These are phyloP conservation scores for Phylloporus arenicola DNA, from an alignment of 768 basidiomycete genomes.

Conservation along the genomic window DNA sequence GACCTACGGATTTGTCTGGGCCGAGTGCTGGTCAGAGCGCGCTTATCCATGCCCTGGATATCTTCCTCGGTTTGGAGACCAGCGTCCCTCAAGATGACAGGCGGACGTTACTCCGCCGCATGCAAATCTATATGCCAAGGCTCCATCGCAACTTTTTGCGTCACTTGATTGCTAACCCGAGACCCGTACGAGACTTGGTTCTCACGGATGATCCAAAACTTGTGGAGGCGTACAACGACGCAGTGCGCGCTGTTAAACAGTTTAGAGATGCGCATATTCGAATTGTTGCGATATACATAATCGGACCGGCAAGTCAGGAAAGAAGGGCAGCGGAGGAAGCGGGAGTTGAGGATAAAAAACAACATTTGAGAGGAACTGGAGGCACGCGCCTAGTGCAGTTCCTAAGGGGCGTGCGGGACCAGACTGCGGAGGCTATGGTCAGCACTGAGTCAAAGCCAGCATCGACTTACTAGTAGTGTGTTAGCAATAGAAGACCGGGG, in stretches of 20 bases:
- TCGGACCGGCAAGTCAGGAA: slow-evolving; percentile 51
- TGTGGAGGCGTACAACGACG: slow-evolving; percentile 55
- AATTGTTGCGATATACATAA: slow-evolving; percentile 69
- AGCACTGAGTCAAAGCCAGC: neutral
- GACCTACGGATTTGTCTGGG: slow-evolving; percentile 60
- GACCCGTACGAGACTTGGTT: slow-evolving; percentile 58
- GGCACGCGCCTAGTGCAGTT: slow-evolving; percentile 77
- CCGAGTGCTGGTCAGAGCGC: slow-evolving; percentile 82
- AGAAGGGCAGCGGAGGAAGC: slow-evolving; percentile 6
- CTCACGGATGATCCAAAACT: slow-evolving; percentile 26
- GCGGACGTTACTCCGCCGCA: slow-evolving; percentile 55
- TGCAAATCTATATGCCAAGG: slow-evolving; percentile 81
- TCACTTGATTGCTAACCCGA: slow-evolving; percentile 56
- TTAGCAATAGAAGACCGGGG: neutral
- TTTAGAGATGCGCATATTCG: slow-evolving; percentile 76
- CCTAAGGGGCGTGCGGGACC: slow-evolving; percentile 64
- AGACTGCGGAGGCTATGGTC: slow-evolving; percentile 48
- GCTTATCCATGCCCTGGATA: slow-evolving; percentile 66
- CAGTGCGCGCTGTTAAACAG: slow-evolving; percentile 59
- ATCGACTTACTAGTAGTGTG: neutral
- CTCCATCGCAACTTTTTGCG: slow-evolving; percentile 73
- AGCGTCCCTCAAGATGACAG: slow-evolving; percentile 18
- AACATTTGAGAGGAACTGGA: slow-evolving; percentile 62
- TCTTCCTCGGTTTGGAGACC: slow-evolving; percentile 64
- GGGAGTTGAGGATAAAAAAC: slow-evolving; percentile 19